Evolutionary conservation across 2,329 filamentous ascomycete species (phyloP), one percentile per base, ranked within the genome.

Genomic region (Elsinoe perseae): DNA sequence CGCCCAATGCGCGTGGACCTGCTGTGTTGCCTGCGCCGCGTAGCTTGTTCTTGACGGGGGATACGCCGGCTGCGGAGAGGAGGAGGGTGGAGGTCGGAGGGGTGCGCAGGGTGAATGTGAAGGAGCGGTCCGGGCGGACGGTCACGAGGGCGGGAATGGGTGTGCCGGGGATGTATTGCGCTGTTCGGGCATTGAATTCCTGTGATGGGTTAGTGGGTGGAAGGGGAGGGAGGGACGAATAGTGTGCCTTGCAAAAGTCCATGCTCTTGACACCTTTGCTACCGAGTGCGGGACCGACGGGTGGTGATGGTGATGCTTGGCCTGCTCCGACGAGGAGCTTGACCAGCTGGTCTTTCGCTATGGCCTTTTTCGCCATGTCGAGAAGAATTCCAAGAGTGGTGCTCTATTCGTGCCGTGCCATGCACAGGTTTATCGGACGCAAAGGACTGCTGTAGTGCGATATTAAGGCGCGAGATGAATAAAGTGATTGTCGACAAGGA

Each of bases 201-300:
- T 97, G 64, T 27, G 27, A 8, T 6, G 44, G 48, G 46, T 34
- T 14, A 58, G 46, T 42, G n/a, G 21, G 34, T 27, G 56, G 54
- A 9, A 50, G 46, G 38, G 30, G 42, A 36, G 42, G 27, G 28
- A 42, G 34, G n/a, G 48, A 36, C 40, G 55, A 40, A 34, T 38
- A n/a, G 52, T 68, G 57, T 70, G 95, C 92, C 81, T 97, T 97
- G 83, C 93, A 97, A 72, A 97, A 98, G 75, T 98, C 93, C 86
- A 98, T 98, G 58, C 88, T 95, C 78, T 98, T 98, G 61, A 98
- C 87, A 78, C 93, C 93, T 78, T 96, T 97, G 72, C 86, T 92
- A 75, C 93, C 93, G 62, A 98, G 81, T 55, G 93, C 93, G 58
- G 93, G 93, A 78, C 93, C 93, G 66, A 98, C 91, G 3, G 93